Conservation (phyloP, 2,329 filamentous ascomycete genomes). For the Clonostachys chloroleuca region DNA sequence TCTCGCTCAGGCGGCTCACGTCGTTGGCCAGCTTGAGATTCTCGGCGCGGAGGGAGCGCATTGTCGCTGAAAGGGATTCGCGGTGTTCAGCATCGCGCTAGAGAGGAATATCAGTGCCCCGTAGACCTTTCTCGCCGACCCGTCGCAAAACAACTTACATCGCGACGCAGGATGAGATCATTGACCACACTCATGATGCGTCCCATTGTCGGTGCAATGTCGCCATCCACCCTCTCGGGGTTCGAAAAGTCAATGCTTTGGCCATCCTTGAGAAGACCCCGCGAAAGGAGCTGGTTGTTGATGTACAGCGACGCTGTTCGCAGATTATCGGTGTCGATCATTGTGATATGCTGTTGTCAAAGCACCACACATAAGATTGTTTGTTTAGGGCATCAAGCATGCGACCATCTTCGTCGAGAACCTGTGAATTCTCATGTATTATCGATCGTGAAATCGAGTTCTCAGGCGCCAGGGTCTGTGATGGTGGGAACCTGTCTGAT, state of each 20-base stretch:
- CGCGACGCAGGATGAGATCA: constrained; percentile 83
- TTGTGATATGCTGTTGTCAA: constrained; percentile 13
- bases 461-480: too few species aligned
- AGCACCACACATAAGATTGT: too few species aligned
- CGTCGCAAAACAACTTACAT: constrained; percentile 50
- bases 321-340: constrained; percentile 58
- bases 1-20: constrained; percentile 53
- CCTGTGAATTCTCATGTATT: too few species aligned
- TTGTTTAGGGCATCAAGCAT: too few species aligned
- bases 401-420: too few species aligned
- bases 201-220: constrained; percentile 63
- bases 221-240: constrained; percentile 57
- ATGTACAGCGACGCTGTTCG: constrained; percentile 67
- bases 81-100: constrained; percentile 87
- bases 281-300: constrained; percentile 66
- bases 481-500: too few species aligned
- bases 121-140: constrained; percentile 20
- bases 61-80: constrained; percentile 74
- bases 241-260: constrained; percentile 78
- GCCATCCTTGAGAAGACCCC: constrained; percentile 62
- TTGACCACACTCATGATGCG: constrained; percentile 90
- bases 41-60: constrained; percentile 72
- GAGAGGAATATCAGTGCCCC: background rate
- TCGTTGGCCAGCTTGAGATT: constrained; percentile 69
- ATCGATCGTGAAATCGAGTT: too few species aligned